Conservation (phyloP, 164 flowering plant genomes). For the Macadamia tetraphylla region DNA sequence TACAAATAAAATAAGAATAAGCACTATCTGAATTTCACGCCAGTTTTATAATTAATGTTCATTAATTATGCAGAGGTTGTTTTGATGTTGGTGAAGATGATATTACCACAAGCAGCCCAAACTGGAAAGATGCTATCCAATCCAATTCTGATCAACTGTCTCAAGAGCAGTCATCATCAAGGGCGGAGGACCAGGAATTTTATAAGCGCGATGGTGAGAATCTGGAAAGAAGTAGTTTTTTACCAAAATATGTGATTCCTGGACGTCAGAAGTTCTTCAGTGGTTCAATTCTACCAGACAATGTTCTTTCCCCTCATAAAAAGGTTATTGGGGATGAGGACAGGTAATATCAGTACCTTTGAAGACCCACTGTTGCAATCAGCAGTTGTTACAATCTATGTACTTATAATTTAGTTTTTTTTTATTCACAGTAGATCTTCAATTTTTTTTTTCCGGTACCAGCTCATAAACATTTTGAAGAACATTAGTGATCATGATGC, state of each 20-base stretch:
- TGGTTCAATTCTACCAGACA: slow-evolving; percentile 67
- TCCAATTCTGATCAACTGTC: slow-evolving; percentile 32
- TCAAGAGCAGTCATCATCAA: slow-evolving; percentile 22
- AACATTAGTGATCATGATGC: background rate
- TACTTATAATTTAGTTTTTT: no score
- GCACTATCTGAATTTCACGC: background rate
- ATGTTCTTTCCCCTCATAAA: slow-evolving; percentile 40
- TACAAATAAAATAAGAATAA: background rate
- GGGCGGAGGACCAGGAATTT: slow-evolving; percentile 28
- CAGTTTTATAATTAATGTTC: background rate
- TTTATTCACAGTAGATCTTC: background rate
- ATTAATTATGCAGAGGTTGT: slow-evolving; percentile 65
- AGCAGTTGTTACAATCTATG: background rate
- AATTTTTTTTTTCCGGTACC: background rate
- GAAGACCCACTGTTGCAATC: background rate
- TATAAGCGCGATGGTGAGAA: slow-evolving; percentile 38
- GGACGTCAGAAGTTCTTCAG: slow-evolving; percentile 45
- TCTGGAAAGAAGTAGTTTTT: slow-evolving; percentile 32
- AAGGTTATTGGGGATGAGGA: slow-evolving; percentile 45
- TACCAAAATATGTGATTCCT: slow-evolving; percentile 30
- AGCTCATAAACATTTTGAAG: slow-evolving; percentile 4
- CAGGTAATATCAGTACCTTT: slow-evolving; percentile 36
- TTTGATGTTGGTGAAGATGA: slow-evolving; percentile 81
- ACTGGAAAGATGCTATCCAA: slow-evolving; percentile 25
- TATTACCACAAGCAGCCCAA: slow-evolving; percentile 36